A percentile compares a stretch with the other conserved stretches of the same genome.
Conservation (phyloP, 352 stramenopile genomes). For the Thraustotheca clavata region DNA sequence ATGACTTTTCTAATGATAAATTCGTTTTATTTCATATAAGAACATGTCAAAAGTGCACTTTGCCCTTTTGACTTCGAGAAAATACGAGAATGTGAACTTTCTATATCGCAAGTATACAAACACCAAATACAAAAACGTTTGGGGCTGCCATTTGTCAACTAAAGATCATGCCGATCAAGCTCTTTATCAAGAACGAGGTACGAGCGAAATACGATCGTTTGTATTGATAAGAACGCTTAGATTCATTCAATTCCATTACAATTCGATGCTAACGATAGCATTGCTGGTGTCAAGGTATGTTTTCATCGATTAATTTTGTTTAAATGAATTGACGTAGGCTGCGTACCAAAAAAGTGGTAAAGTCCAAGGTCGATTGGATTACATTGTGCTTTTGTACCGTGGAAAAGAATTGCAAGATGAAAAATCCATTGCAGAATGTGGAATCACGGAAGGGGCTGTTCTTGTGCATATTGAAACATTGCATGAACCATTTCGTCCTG, state of each 20-base stretch:
- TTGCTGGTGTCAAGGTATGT: constrained; percentile 65
- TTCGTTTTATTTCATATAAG: too few species aligned
- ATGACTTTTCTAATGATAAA: too few species aligned
- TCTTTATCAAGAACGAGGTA: constrained; percentile 68
- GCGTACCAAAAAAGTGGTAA: constrained; percentile 70
- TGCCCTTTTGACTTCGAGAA: too few species aligned
- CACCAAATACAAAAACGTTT: too few species aligned
- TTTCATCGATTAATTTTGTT: neutral
- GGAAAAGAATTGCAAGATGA: constrained; percentile 78
- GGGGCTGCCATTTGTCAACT: neutral
- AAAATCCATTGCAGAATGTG: constrained; percentile 73
- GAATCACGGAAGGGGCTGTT: constrained; percentile 64
- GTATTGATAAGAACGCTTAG: constrained; percentile 20
- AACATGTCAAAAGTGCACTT: too few species aligned
- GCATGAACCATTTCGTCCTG: constrained; percentile 77
- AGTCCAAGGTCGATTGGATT: constrained; percentile 54
- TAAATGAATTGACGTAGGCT: constrained; percentile 26
- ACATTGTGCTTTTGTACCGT: constrained; percentile 78
- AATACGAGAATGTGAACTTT: neutral
- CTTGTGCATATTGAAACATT: constrained; percentile 78
- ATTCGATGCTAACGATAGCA: constrained; percentile 54
- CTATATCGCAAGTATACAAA: too few species aligned
- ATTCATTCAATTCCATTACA: constrained; percentile 53
- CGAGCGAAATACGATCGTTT: neutral
- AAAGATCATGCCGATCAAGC: constrained; percentile 38